A percentile compares a stretch with the other conserved stretches of the same genome.
Evolutionary conservation across 768 basidiomycete genomes (phyloP).

Genomic region (Mycena epipterygia): DNA sequence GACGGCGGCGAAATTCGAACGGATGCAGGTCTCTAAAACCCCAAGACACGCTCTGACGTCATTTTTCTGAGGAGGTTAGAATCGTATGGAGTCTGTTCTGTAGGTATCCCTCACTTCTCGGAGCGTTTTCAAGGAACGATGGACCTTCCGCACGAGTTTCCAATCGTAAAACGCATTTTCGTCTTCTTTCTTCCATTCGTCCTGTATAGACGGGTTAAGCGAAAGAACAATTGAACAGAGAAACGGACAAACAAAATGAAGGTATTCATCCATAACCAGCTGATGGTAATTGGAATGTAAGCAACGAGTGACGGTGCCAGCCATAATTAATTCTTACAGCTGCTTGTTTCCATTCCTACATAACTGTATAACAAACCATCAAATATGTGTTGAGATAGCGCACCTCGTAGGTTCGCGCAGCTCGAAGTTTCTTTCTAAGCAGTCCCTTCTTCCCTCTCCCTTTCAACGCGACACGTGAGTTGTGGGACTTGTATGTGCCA

Average conservation of each 20-base stretch:
- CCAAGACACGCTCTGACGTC: conserved; percentile 91
- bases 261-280: conserved; percentile 75
- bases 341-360: conserved; percentile 88
- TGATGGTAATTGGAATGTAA: conserved; percentile 16
- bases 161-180: conserved; percentile 95
- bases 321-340: conserved; percentile 61
- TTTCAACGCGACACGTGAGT: conserved; percentile 44
- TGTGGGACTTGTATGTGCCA: not conserved
- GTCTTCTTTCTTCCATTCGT: conserved; percentile 91
- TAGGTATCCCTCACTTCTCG: conserved; percentile 55
- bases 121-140: conserved; percentile 76
- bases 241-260: conserved; percentile 66
- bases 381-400: conserved; percentile 24
- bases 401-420: conserved; percentile 81
- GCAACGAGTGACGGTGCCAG: not conserved
- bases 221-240: not conserved
- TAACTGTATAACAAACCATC: not conserved
- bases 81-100: not conserved
- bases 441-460: conserved; percentile 90
- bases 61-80: conserved; percentile 53
- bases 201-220: conserved; percentile 29
- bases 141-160: conserved; percentile 87
- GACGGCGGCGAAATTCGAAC: conserved; percentile 93
- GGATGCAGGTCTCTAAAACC: conserved; percentile 90
- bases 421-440: conserved; percentile 81